Evolutionary conservation across 2,329 filamentous ascomycete genomes (phyloP), one percentile per base, ranked within the genome.

Genomic region (Orbilia quercus): DNA sequence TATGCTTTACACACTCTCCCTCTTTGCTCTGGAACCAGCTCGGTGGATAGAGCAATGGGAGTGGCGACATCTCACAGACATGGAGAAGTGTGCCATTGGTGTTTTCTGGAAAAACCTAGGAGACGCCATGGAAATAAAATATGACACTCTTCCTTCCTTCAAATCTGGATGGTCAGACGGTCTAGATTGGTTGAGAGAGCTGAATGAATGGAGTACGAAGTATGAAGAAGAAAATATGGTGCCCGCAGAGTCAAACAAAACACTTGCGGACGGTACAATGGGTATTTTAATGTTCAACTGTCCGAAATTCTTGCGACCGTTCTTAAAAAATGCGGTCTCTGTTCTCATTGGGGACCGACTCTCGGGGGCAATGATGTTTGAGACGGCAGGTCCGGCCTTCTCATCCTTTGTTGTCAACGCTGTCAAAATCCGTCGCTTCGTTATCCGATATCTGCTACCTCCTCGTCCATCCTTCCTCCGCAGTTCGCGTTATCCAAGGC

Each of bases 261-360:
- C 82, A 59, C 82, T 84, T 0, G 89, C 89, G 0, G 81, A 86
- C 44, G 83, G 87, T 67, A 85, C 90, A 0, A 84, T 87, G 7
- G 82, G 84, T 0, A 81, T 91, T 65, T 79, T 91, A 31, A 78
- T 89, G 38, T 86, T 84, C 64, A 82, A 57, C 38, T 25, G 18
- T 18, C 53, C 36, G 7, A 44, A 22, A 20, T 57, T 57, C n/a
- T 18, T 57, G 22, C 81, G 85, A 44, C 81, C 83, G 0, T 79
- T 86, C 2, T 85, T 82, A 0, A 78, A 82, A 22, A 82, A 87
- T 50, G 80, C 85, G 14, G 82, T 89, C 1, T 83, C 83, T 23
- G 85, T 86, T 3, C 80, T 91, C 51, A 86, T 92, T 84, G 88
- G 87, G 20, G 85, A 88, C 23, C 83, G 86, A 14, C 80, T 91